Evolutionary conservation across 352 stramenopile species (phyloP), one percentile per base, ranked within the genome.

Genomic region (Phytophthora meadii): DNA sequence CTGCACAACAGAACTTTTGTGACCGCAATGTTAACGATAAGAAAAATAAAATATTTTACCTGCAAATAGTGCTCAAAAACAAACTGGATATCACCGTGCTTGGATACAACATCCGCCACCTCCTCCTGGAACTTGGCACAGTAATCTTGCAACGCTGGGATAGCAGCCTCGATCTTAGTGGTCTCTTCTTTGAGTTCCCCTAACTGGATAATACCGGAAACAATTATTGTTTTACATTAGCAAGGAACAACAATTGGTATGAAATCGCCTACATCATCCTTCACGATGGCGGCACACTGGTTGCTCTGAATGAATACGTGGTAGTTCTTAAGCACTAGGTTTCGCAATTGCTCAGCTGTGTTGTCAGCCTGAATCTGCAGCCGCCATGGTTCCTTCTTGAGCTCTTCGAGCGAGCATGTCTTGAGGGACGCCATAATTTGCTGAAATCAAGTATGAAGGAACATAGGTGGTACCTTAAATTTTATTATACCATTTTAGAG

Each of bases 231-330:
- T 47, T 30, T n/a, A 55, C 8, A 36, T 14, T 15, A 36, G 54
- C 41, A 19, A 28, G 25, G 54, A 54, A 30, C 46, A 44, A 49
- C 28, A 24, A 34, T 32, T 25, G 17, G 17, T 14, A 30, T 11
- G 27, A 30, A 19, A 19, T 1, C 19, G 19, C 77, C 27, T 46
- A 90, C 81, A 54, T 94, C 83, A 54, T 92, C 72, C 45, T 92
- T 89, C 68, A 97, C 88, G 46, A 95, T 79, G 24, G 77, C 74
- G 7, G 86, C 82, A 72, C 89, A 94, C 62, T 95, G 89, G 60
- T 94, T 93, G 68, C 87, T 97, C 70, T 96, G 85, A 60, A 97
- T 94, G 60, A 97, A 96, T 32, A 97, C 85, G 63, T 94, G 85
- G 66, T 97, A 97, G 66, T 97, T 95, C 62, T 93, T 89, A 36